Base-by-base conservation (phyloP, 2,329 filamentous ascomycete genomes). In the Pseudogymnoascus sp. region DNA sequence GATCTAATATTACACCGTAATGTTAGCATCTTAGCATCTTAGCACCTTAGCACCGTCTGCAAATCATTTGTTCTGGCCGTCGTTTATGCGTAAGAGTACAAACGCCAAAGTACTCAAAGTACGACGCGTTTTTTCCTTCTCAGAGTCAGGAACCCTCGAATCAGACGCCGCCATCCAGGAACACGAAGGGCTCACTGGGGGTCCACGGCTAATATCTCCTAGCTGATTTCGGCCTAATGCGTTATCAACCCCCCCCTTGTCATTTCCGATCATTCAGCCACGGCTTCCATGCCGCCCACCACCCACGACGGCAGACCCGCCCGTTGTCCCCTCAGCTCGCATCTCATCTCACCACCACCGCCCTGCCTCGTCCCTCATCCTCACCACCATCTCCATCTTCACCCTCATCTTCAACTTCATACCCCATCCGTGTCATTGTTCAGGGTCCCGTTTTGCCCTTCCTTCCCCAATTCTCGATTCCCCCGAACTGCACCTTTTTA, bases 181-280 rank as follows among this genome's bases (percentile, higher is more conserved):
- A 55, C 45, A 52, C 49, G 25, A 55, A 55, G 49, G 49, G 49
- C 49, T 28, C 49, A 55, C n/a, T 33, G 49, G 49, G 45, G 49
- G 49, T 55, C 49, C 49, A 55, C 28, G 49, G 49, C 49, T 33
- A 55, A 55, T 55, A 45, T 55, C 4, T n/a, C 5, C 49, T 55
- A 55, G 49, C 49, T 55, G 5, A 55, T 33, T 55, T 33, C 25
- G 49, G 49, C 49, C 49, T 55, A 55, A 55, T 55, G 49, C 49
- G 49, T 18, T 55, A 55, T 33, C 49, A 33, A 33, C 9, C n/a
- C 6, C 49, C 49, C 45, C 45, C 45, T 33, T 55, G 45, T 55
- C 45, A 55, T 55, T 55, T 55, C 49, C 28, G 12, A 55, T 33
- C 49, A 55, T 55, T 55, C 49, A 55, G 49, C 49, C 49, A 55